phyloP scores from a whole-genome alignment of 225 moss, liverwort and hornwort genomes.

The Polytrichum formosum region DNA sequence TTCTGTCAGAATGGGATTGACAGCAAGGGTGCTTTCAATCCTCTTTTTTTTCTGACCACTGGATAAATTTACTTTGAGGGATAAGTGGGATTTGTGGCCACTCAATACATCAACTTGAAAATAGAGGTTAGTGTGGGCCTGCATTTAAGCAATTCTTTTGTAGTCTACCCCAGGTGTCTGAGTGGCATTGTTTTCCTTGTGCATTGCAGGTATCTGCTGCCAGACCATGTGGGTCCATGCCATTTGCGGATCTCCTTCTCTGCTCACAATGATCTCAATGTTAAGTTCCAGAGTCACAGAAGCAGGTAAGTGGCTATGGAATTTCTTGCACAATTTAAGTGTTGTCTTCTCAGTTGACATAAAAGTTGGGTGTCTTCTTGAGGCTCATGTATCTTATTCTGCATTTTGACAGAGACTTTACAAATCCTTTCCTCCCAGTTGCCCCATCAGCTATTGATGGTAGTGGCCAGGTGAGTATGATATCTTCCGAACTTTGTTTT shows the following conservation, averaged over 20 bases:
- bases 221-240: slow-evolving; percentile 93
- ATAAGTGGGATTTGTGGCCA: too few species aligned
- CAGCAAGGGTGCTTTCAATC: too few species aligned
- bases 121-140: too few species aligned
- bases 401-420: slow-evolving; percentile 71
- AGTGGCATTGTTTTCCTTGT: neutral
- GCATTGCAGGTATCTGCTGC: slow-evolving; percentile 72
- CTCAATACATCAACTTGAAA: too few species aligned
- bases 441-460: slow-evolving; percentile 99
- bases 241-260: slow-evolving; percentile 97
- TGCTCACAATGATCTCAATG: slow-evolving; percentile 96
- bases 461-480: slow-evolving; percentile 72
- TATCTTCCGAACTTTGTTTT: too few species aligned
- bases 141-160: too few species aligned
- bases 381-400: neutral
- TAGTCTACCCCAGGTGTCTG: too few species aligned
- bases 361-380: neutral
- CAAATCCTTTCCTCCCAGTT: slow-evolving; percentile 92
- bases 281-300: slow-evolving; percentile 98
- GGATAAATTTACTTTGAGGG: too few species aligned
- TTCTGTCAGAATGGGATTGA: too few species aligned
- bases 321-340: too few species aligned
- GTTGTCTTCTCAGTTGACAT: too few species aligned
- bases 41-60: too few species aligned
- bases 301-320: slow-evolving; percentile 58